A percentile compares a stretch with the other conserved stretches of the same genome.
phyloP scores from a whole-genome alignment of 345 rosid species.

The Luvunga scandens region DNA sequence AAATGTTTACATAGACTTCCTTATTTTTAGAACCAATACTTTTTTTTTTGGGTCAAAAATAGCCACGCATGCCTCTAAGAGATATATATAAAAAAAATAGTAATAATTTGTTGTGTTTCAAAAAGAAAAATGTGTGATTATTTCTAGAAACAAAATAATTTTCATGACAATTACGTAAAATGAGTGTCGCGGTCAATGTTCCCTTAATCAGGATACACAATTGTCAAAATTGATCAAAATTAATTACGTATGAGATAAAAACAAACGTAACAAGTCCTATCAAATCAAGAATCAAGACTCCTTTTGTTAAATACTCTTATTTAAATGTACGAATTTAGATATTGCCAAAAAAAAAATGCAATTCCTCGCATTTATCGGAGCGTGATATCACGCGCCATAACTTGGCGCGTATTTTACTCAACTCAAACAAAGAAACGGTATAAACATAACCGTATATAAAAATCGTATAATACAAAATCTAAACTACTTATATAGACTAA shows the following conservation, averaged over 20 bases:
- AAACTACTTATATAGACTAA: neutral
- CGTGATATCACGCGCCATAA: neutral
- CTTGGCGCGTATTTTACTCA: neutral
- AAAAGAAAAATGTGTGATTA: no score
- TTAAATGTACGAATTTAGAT: neutral
- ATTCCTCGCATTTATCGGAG: neutral
- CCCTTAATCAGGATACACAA: no score
- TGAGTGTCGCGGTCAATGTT: no score
- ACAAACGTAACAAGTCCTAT: neutral
- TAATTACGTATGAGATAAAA: neutral
- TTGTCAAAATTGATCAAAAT: neutral
- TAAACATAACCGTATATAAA: constrained; percentile 1
- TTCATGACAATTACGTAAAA: no score
- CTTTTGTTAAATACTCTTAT: neutral
- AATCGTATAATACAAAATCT: neutral
- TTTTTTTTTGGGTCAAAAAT: no score
- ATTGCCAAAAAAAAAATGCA: neutral
- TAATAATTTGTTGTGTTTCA: no score
- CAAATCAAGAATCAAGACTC: neutral
- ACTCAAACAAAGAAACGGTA: neutral
- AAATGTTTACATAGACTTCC: no score
- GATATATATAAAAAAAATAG: no score
- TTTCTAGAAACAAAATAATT: no score
- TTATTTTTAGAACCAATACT: no score
- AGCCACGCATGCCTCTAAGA: no score